Conservation (phyloP, 257 asterid species). For the Scutellaria baicalensis region DNA sequence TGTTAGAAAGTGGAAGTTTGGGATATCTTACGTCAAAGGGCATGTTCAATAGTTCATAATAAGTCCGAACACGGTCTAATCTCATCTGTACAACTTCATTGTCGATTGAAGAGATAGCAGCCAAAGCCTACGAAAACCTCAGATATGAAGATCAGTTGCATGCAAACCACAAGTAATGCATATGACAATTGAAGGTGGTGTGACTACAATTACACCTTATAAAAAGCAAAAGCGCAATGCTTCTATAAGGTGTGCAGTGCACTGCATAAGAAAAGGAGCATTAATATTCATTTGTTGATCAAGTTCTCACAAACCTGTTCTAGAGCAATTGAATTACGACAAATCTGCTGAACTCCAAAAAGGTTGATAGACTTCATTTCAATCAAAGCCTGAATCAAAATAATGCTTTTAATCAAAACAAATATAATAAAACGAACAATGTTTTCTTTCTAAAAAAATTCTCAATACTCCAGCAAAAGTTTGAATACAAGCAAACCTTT, state of each 20-base stretch:
- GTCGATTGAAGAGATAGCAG: constrained; percentile 84
- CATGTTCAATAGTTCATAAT: constrained; percentile 87
- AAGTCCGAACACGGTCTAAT: constrained; percentile 85
- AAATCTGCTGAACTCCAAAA: constrained; percentile 97
- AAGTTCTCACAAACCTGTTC: constrained; percentile 65
- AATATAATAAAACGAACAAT: constrained; percentile 2
- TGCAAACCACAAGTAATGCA: not conserved
- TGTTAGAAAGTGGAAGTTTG: not conserved
- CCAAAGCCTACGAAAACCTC: constrained; percentile 63
- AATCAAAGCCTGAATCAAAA: constrained; percentile 66
- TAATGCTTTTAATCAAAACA: constrained; percentile 7
- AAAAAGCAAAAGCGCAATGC: not conserved
- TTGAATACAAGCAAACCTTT: constrained; percentile 54
- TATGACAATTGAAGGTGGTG: constrained; percentile 1
- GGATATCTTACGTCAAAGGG: constrained; percentile 81
- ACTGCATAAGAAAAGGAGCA: not conserved
- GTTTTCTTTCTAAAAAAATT: not conserved
- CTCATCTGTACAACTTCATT: constrained; percentile 74
- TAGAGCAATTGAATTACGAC: constrained; percentile 94
- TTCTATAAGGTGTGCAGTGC: no score
- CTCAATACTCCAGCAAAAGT: constrained; percentile 5
- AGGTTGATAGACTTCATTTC: constrained; percentile 92
- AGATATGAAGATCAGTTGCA: constrained; percentile 13
- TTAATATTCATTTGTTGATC: not conserved
- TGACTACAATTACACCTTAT: not conserved